Evolutionary conservation across 2,329 filamentous ascomycete genomes (phyloP), one percentile per base, ranked within the genome.

Genomic region (Fusarium beomiforme): DNA sequence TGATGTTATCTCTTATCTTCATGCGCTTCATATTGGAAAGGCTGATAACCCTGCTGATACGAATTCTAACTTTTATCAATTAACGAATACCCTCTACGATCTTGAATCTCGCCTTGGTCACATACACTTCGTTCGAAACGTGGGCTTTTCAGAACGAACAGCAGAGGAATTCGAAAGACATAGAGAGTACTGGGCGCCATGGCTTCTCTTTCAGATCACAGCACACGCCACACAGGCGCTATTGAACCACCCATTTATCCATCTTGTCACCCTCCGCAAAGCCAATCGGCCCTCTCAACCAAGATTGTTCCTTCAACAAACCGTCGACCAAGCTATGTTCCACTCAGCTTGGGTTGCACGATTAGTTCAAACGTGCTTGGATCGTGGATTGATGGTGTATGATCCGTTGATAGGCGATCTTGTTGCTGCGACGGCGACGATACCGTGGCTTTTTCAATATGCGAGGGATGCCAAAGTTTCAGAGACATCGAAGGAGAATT

Each of bases 361-460:
- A 3, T 39, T 75, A 19, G 55, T 74, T 1, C 69, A 75, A 24
- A 75, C 72, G 16, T 74, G 73, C 16, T 47, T 74, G 24, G 73
- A 74, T 24, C 44, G 69, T 14, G 59, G 62, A 2, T 70, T 75
- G 9, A 43, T 62, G 42, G 63, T 72, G 6, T 65, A 61, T 16
- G 73, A 75, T 16, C 73, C 73, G 0, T 43, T 75, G 11, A 71
- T 75, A 2, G 67, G 73, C 6, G 70, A 70, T 9, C 33, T 74
- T n/a, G 69, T 75, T 24, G 73, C 73, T 10, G 66, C 73, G 6
- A 71, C 73, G 0, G 71, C 73, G 2, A 75, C 71, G 2, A 74
- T 75, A 5, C 69, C 73, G 1, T 75, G 73, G 73, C 31, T 75
- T 3, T 75, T 75, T 23, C 73, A 75, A 23, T 75, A 75, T 37